Conservation (phyloP, 2,329 filamentous ascomycete species). For the Lizonia empirigonia region DNA sequence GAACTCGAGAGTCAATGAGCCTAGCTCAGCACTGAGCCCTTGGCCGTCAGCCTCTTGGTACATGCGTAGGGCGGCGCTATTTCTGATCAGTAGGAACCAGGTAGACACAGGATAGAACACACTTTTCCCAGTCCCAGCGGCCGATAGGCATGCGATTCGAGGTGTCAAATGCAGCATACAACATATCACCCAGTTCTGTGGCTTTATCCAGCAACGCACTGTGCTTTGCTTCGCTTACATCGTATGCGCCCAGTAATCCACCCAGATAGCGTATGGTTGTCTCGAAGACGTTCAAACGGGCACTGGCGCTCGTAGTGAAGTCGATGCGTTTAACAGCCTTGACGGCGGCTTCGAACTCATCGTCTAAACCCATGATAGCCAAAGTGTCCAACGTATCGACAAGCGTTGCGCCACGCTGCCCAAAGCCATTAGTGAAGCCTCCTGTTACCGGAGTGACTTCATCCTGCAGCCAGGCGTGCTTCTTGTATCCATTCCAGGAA, state of each 20-base stretch:
- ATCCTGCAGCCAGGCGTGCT: constrained; percentile 59
- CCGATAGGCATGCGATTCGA: constrained; percentile 50
- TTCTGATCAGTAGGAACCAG: constrained; percentile 19
- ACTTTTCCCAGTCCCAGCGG: constrained; percentile 49
- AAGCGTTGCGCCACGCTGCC: constrained; percentile 64
- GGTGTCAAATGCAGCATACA: constrained; percentile 53
- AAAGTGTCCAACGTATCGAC: constrained; percentile 67
- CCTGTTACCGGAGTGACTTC: constrained; percentile 59
- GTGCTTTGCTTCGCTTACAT: constrained; percentile 45
- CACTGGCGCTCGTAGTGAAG: constrained; percentile 53
- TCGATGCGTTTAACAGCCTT: constrained; percentile 59
- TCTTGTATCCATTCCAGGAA: constrained; percentile 58
- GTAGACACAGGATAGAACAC: constrained; percentile 9
- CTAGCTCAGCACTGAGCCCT: constrained; percentile 46
- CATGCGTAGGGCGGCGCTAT: constrained; percentile 37
- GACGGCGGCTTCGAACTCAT: constrained; percentile 63
- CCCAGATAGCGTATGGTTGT: constrained; percentile 50
- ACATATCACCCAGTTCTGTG: constrained; percentile 51
- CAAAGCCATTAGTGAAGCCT: constrained; percentile 55
- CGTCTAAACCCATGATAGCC: constrained; percentile 64
- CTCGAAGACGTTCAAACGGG: constrained; percentile 48
- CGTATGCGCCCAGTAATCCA: constrained; percentile 47
- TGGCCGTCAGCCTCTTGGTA: constrained; percentile 38
- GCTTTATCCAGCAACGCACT: constrained; percentile 48
- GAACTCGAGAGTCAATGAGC: constrained; percentile 48